Base-by-base conservation (phyloP, 176 grass and related monocot species). In the Phoenix dactylifera region DNA sequence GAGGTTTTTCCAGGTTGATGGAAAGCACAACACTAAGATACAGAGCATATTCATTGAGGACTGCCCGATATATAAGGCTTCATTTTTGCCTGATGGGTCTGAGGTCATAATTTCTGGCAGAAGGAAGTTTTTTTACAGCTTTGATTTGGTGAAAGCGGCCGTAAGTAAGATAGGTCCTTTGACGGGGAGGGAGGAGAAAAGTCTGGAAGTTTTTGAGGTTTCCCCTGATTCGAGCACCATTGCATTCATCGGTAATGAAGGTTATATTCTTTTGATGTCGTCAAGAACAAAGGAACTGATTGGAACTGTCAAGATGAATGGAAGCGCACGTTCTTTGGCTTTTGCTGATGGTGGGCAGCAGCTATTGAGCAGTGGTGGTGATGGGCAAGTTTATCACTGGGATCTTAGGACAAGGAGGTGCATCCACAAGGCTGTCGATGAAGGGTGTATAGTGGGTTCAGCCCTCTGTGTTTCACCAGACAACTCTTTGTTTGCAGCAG, bases 231-330 rank as follows among this genome's bases (percentile, higher is more conserved):
- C 87, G 18, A 88, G 54, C 59, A 96, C 83, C 44, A 96, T 90
- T 69, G 87, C 78, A 4, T 85, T 85, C 72, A 29, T 96, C 35
- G 81, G 92, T 16, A 96, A 90, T 7, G 81, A 97, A 29, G 92
- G 92, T 22, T 75, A 90, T 57, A 83, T 97, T 60, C 78, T 90
- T 22, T 74, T 97, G 62, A 25, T 96, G 60, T 96, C 92, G 9
- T 74, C 83, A 28, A 90, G 73, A 79, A 85, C 87, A 32, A 85
- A 88, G 64, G 80, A 96, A 25, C 58, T 90, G 44, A 90, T 88
- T 29, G 87, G 78, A 49, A 96, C 86, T 63, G 26, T 96, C 2
- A 96, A 96, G 74, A 88, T 97, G 87, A 97, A 91, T 5, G 84
- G 86, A 57, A 88, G 60, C 2, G 81, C 80, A n/a, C 72, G 78